phyloP scores from a whole-genome alignment of 2,329 filamentous ascomycete species.

The Tolypocladium amazonense region DNA sequence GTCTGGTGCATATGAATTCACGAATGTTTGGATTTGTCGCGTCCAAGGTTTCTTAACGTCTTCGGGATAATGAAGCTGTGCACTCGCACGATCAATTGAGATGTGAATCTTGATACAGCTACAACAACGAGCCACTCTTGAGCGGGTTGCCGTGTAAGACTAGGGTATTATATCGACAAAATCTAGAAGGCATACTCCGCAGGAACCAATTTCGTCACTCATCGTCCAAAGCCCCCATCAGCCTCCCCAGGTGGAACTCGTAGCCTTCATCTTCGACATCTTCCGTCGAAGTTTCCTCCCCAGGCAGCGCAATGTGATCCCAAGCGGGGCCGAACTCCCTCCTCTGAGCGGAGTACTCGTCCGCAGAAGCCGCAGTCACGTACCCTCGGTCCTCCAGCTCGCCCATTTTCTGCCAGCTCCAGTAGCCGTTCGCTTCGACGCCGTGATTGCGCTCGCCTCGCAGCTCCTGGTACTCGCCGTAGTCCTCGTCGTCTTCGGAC shows the following conservation, averaged over 20 bases:
- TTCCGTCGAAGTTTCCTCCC: neutral
- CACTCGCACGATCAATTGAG: neutral
- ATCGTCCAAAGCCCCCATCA: neutral
- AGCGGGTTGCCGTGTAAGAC: too few relatives aligned
- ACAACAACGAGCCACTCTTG: neutral
- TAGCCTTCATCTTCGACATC: neutral
- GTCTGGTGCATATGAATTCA: neutral
- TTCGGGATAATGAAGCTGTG: too few relatives aligned
- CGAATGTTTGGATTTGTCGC: too few relatives aligned
- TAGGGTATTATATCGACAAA: neutral
- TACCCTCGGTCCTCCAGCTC: neutral
- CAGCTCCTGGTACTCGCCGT: constrained; percentile 26
- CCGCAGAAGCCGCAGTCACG: neutral
- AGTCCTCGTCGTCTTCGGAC: constrained; percentile 30
- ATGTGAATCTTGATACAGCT: neutral
- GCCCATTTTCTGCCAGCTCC: constrained; percentile 6
- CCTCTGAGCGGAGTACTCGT: neutral
- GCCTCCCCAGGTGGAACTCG: neutral
- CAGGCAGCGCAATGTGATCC: neutral
- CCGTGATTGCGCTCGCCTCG: constrained; percentile 2
- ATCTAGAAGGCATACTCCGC: neutral
- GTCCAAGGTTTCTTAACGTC: neutral
- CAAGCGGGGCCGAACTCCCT: neutral
- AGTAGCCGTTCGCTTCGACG: constrained; percentile 3
- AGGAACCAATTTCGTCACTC: neutral